A percentile compares a stretch with the other conserved stretches of the same genome.
phyloP scores from a whole-genome alignment of 768 basidiomycete species.

The Suillus paluster region DNA sequence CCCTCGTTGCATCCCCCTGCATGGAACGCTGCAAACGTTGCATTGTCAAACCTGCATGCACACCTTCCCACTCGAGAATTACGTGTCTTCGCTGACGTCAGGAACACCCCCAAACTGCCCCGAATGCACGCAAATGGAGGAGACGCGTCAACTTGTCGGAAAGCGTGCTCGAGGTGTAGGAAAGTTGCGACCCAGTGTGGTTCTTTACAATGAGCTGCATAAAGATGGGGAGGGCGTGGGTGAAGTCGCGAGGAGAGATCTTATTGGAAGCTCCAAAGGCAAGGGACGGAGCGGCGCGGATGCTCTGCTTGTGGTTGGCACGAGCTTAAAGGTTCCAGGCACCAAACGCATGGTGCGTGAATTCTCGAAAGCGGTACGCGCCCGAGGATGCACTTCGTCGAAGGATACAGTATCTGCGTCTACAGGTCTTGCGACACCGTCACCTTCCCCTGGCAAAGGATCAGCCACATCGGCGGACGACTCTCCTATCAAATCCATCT shows the following conservation, averaged over 20 bases:
- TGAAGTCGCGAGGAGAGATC: conserved; percentile 78
- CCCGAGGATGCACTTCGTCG: conserved; percentile 45
- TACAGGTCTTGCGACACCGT: conserved; percentile 45
- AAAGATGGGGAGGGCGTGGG: conserved; percentile 88
- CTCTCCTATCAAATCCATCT: conserved; percentile 66
- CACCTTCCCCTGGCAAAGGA: conserved; percentile 50
- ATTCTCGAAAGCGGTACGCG: conserved; percentile 76
- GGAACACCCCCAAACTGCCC: conserved; percentile 80
- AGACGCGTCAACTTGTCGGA: conserved; percentile 70
- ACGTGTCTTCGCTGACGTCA: conserved; percentile 60
- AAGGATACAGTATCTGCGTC: conserved; percentile 33
- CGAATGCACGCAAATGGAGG: conserved; percentile 71
- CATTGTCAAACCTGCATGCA: conserved; percentile 84
- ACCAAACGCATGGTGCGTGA: conserved; percentile 92
- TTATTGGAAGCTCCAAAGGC: conserved; percentile 70
- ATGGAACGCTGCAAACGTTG: conserved; percentile 80
- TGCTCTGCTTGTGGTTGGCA: conserved; percentile 86
- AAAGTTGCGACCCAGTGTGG: conserved; percentile 82
- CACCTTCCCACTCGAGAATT: conserved; percentile 64
- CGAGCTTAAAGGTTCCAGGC: conserved; percentile 86
- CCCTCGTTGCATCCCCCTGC: conserved; percentile 87
- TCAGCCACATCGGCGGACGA: conserved; percentile 47
- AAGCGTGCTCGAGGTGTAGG: conserved; percentile 84
- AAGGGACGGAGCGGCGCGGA: conserved; percentile 79
- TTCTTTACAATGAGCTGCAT: conserved; percentile 89